A percentile compares a stretch with the other conserved stretches of the same genome.
Evolutionary conservation across 2,329 filamentous ascomycete genomes (phyloP).

Genomic region (Laburnicola sp.): DNA sequence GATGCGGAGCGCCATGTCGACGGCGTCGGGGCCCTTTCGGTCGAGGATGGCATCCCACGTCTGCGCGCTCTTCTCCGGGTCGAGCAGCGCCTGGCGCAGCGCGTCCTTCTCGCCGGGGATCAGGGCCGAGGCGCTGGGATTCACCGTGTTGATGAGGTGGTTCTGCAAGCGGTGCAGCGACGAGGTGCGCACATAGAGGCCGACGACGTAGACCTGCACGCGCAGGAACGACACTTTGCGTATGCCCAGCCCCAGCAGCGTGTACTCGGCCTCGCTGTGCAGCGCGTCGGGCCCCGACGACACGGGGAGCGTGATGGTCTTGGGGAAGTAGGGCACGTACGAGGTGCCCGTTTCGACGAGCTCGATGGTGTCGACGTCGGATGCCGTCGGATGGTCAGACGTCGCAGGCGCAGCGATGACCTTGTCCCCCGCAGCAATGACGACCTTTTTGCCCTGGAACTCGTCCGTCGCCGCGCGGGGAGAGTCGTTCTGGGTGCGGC

Average conservation of each 20-base stretch:
- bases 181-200: constrained; percentile 82
- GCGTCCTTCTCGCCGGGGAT: constrained; percentile 79
- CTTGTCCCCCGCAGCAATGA: constrained; percentile 66
- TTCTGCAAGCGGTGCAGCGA: constrained; percentile 82
- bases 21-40: constrained; percentile 54
- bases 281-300: constrained; percentile 27
- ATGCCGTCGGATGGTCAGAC: constrained; percentile 34
- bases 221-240: constrained; percentile 86
- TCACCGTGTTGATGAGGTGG: constrained; percentile 74
- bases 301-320: constrained; percentile 66
- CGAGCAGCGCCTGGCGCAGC: constrained; percentile 69
- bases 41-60: constrained; percentile 73
- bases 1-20: constrained; percentile 80
- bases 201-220: constrained; percentile 93
- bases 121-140: constrained; percentile 76
- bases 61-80: constrained; percentile 68
- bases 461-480: constrained; percentile 38
- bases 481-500: constrained; percentile 34
- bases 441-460: constrained; percentile 59
- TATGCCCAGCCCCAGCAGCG: constrained; percentile 83
- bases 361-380: constrained; percentile 63
- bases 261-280: constrained; percentile 65
- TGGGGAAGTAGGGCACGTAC: constrained; percentile 78
- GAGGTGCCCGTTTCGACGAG: constrained; percentile 79
- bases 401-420: constrained; percentile 50